phyloP scores from a whole-genome alignment of 441 rosid species.

The Gossypium trilobum region DNA sequence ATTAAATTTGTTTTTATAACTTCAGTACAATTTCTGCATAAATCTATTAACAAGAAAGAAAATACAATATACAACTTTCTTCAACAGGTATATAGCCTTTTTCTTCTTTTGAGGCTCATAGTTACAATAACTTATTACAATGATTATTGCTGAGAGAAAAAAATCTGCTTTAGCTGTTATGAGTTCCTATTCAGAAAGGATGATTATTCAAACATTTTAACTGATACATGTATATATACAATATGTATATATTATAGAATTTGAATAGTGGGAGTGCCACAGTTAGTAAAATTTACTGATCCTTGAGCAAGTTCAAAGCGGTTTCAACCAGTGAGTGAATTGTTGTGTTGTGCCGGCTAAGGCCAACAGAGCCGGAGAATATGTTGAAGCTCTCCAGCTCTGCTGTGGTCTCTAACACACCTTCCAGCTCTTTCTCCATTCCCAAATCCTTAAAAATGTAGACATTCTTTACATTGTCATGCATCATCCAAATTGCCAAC shows the following conservation, averaged over 20 bases:
- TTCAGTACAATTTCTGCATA: neutral
- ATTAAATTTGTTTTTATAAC: neutral
- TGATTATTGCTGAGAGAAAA: slow-evolving; percentile 13
- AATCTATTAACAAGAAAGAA: neutral
- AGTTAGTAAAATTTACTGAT: slow-evolving; percentile 8
- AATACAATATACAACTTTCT: neutral
- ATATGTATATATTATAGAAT: neutral
- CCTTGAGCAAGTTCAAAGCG: slow-evolving; percentile 42
- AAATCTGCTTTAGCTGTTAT: slow-evolving; percentile 1
- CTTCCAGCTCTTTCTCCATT: slow-evolving; percentile 54
- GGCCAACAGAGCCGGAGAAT: slow-evolving; percentile 75
- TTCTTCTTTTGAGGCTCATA: neutral
- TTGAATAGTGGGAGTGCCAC: slow-evolving; percentile 1
- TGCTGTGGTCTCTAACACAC: slow-evolving; percentile 64
- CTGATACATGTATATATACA: neutral
- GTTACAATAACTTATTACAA: neutral
- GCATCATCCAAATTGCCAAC: slow-evolving; percentile 80
- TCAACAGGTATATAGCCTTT: neutral
- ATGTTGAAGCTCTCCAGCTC: slow-evolving; percentile 80
- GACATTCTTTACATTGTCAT: slow-evolving; percentile 29
- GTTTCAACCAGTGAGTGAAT: slow-evolving; percentile 62
- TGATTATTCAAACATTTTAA: neutral
- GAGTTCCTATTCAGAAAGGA: slow-evolving; percentile 11
- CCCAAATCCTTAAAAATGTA: slow-evolving; percentile 36
- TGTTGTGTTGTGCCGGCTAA: slow-evolving; percentile 59